Evolutionary conservation across 2,329 filamentous ascomycete genomes (phyloP).

Genomic region (Aspergillus brasiliensis): DNA sequence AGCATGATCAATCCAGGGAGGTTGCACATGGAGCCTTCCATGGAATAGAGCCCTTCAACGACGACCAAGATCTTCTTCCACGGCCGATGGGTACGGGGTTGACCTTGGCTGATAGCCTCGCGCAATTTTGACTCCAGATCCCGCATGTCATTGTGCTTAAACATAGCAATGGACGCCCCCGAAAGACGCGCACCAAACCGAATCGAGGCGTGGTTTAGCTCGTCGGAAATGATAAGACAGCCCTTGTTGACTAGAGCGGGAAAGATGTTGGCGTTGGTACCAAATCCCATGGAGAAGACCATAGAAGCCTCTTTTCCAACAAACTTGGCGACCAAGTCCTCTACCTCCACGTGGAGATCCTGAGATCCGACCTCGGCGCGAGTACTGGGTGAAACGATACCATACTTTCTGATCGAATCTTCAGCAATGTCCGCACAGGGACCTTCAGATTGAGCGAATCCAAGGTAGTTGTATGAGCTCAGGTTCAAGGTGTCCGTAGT

Average conservation of each 20-base stretch:
- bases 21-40: conserved; percentile 99
- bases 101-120: conserved; percentile 92
- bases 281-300: conserved; percentile 99
- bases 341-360: conserved; percentile 85
- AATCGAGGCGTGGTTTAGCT: conserved; percentile 97
- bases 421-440: conserved; percentile 94
- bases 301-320: conserved; percentile 93
- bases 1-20: conserved; percentile 84
- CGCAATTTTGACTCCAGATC: conserved; percentile 84
- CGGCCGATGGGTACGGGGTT: conserved; percentile 95
- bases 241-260: conserved; percentile 90
- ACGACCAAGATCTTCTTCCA: conserved; percentile 99
- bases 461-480: conserved; percentile 99
- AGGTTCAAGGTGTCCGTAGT: conserved; percentile 95
- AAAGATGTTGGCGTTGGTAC: conserved; percentile 92
- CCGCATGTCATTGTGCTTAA: conserved; percentile 95
- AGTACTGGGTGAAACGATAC: conserved; percentile 78
- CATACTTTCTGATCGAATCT: conserved; percentile 79
- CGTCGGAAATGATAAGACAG: conserved; percentile 91
- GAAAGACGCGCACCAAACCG: conserved; percentile 92
- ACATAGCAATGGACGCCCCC: conserved; percentile 90
- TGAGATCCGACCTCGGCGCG: conserved; percentile 82
- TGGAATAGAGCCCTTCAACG: conserved; percentile 96
- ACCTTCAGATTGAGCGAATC: conserved; percentile 95
- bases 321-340: conserved; percentile 84